Percentiles rank a stretch among this genome's conserved stretches.
phyloP scores from a whole-genome alignment of 345 rosid species.

The Psidium guajava region DNA sequence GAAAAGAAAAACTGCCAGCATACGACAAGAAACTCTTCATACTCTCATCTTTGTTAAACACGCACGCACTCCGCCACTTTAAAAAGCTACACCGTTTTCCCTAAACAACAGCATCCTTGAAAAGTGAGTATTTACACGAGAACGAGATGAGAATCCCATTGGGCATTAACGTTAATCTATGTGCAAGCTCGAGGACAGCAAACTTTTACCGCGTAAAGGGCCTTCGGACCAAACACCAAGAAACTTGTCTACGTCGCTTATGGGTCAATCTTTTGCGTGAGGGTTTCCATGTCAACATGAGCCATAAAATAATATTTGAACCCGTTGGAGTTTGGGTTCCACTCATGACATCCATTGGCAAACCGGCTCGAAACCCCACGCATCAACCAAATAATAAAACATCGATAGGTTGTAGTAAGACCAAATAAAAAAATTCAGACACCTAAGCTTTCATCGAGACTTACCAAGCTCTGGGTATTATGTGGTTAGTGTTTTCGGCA shows the following conservation, averaged over 20 bases:
- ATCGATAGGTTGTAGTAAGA: neutral
- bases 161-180: neutral
- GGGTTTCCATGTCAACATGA: neutral
- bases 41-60: neutral
- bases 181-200: neutral
- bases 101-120: neutral
- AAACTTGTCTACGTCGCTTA: neutral
- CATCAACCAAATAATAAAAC: neutral
- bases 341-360: slow-evolving; percentile 39
- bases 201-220: neutral
- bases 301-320: neutral
- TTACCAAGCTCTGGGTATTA: slow-evolving; percentile 8
- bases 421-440: neutral
- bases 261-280: neutral
- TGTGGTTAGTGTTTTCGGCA: slow-evolving; percentile 20
- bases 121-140: neutral
- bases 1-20: neutral
- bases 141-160: neutral
- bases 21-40: neutral
- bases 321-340: slow-evolving; percentile 13
- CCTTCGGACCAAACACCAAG: neutral
- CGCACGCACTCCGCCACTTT: neutral
- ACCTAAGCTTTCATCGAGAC: neutral
- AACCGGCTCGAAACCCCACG: slow-evolving; percentile 20
- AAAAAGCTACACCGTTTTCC: neutral